Evolutionary conservation across 192 early-diverging fungal species (phyloP).

Genomic region (Rhizophagus sp.): DNA sequence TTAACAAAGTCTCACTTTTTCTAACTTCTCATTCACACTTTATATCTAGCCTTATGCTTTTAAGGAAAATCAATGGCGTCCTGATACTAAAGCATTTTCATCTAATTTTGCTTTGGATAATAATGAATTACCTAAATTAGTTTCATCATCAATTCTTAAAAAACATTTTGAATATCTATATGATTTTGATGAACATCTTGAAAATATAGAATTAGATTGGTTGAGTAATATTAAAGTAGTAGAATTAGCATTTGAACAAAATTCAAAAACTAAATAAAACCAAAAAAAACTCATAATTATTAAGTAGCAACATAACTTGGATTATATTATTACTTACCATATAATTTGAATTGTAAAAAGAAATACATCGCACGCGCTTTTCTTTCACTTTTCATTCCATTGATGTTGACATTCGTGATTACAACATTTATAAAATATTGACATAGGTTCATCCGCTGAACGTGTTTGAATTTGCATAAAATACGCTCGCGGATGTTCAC

Average conservation of each 20-base stretch:
- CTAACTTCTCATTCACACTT: too few relatives aligned
- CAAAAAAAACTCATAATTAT: not conserved
- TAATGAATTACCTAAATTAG: slow-evolving; percentile 30
- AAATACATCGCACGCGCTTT: too few relatives aligned
- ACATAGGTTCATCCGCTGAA: slow-evolving; percentile 94
- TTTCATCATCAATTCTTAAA: slow-evolving; percentile 40
- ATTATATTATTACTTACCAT: too few relatives aligned
- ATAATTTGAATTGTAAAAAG: too few relatives aligned
- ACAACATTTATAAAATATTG: slow-evolving; percentile 87
- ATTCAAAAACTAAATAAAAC: not conserved
- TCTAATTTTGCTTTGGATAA: slow-evolving; percentile 40
- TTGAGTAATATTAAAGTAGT: slow-evolving; percentile 43
- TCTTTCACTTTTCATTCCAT: slow-evolving; percentile 67
- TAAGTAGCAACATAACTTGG: too few relatives aligned
- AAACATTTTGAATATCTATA: slow-evolving; percentile 48
- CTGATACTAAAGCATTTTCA: slow-evolving; percentile 36
- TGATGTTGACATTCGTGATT: slow-evolving; percentile 64
- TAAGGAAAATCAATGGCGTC: slow-evolving; percentile 56
- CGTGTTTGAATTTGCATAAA: slow-evolving; percentile 93
- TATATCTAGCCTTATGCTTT: slow-evolving; percentile 47
- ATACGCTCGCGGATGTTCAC: slow-evolving; percentile 70
- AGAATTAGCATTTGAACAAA: not conserved
- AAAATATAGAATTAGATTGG: slow-evolving; percentile 66
- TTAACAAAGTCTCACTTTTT: too few relatives aligned
- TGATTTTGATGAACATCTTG: slow-evolving; percentile 74